These are phyloP conservation scores for Torulaspora pretoriensis DNA, from an alignment of 1,139 yeast genomes.

Conservation along the genomic window DNA sequence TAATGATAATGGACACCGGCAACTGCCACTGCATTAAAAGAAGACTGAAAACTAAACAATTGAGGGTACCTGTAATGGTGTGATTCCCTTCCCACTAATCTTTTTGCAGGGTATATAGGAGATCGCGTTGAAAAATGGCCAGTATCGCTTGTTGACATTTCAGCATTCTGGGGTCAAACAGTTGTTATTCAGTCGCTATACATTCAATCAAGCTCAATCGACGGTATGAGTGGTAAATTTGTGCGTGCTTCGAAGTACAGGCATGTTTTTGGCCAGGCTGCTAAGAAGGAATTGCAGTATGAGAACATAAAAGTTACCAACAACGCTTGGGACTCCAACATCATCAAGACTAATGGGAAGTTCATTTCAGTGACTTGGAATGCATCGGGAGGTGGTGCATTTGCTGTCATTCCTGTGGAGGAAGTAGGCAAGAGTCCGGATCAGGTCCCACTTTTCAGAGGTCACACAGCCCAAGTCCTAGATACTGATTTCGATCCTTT, in stretches of 20 bases:
- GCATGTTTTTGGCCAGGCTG: constrained; percentile 90
- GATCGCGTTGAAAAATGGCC: constrained; percentile 7
- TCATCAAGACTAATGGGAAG: constrained; percentile 79
- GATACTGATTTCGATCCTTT: constrained; percentile 94
- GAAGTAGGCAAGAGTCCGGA: constrained; percentile 97
- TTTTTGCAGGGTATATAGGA: constrained; percentile 4
- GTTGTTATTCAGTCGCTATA: background rate
- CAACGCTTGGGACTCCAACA: constrained; percentile 94
- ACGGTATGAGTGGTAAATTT: constrained; percentile 65
- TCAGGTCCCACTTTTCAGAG: constrained; percentile 85
- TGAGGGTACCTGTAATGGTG: too few relatives aligned
- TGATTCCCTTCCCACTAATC: background rate
- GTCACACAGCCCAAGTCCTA: constrained; percentile 90
- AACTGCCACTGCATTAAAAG: too few relatives aligned
- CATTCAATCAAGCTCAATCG: constrained; percentile 1
- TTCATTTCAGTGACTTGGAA: constrained; percentile 88
- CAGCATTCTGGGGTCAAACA: background rate
- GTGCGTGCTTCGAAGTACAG: constrained; percentile 96
- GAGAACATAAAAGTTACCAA: constrained; percentile 82
- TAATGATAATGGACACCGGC: background rate
- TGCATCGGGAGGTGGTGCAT: constrained; percentile 95
- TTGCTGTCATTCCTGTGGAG: constrained; percentile 79
- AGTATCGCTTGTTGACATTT: constrained; percentile 3
- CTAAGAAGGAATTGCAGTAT: constrained; percentile 81
- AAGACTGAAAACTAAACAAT: too few relatives aligned